A percentile compares a stretch with the other conserved stretches of the same genome.
Conservation (phyloP, 2,329 filamentous ascomycete genomes). For the Botrytis elliptica region DNA sequence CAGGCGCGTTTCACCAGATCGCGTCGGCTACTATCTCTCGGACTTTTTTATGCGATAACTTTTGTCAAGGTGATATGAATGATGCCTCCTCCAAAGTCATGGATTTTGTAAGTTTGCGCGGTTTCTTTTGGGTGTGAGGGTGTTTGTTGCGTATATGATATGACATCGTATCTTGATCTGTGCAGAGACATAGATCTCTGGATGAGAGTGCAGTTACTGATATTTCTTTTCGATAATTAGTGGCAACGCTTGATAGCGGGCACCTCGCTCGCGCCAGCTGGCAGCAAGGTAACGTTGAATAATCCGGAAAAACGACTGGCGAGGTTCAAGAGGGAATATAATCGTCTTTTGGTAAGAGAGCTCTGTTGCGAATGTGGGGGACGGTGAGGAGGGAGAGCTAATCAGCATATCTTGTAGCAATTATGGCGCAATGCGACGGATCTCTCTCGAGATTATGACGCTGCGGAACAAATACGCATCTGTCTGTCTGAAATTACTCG, state of each 20-base stretch:
- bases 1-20: conserved; percentile 3
- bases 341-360: conserved; percentile 55
- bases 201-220: conserved; percentile 5
- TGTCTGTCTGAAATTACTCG: conserved; percentile 62
- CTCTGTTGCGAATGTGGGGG: background rate
- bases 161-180: background rate
- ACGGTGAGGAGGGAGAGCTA: background rate
- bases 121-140: background rate
- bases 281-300: conserved; percentile 59
- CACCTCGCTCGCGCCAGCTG: conserved; percentile 54
- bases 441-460: conserved; percentile 58
- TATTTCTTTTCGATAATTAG: conserved; percentile 41
- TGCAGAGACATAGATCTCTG: background rate
- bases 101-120: conserved; percentile 27
- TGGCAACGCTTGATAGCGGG: conserved; percentile 68
- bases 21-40: conserved; percentile 8
- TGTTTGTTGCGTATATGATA: background rate
- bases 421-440: conserved; percentile 63
- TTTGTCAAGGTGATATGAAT: conserved; percentile 20
- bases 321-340: conserved; percentile 66
- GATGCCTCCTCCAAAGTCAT: conserved; percentile 30
- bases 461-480: conserved; percentile 61
- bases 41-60: conserved; percentile 24
- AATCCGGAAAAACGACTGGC: conserved; percentile 63
- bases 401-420: conserved; percentile 42